Conservation (phyloP, 257 asterid species). For the Salvia rosmarinus region DNA sequence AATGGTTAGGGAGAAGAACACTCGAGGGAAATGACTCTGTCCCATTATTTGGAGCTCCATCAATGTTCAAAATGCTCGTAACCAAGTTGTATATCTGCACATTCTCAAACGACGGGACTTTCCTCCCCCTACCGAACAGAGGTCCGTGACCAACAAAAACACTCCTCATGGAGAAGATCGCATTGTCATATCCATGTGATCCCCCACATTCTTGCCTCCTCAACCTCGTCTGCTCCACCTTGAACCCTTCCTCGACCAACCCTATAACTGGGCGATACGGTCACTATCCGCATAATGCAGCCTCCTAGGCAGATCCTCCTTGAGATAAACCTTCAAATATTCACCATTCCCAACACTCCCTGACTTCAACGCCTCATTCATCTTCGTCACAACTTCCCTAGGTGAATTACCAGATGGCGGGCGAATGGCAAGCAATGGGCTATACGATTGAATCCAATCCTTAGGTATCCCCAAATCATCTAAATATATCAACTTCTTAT, state of each 20-base stretch:
- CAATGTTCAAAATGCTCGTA: slow-evolving; percentile 51
- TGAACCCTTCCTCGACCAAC: slow-evolving; percentile 61
- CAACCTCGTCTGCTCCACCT: slow-evolving; percentile 55
- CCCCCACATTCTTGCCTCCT: slow-evolving; percentile 71
- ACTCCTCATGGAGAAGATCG: slow-evolving; percentile 73
- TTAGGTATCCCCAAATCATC: slow-evolving; percentile 67
- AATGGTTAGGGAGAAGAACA: slow-evolving; percentile 61
- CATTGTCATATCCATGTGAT: slow-evolving; percentile 79
- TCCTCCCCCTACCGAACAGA: slow-evolving; percentile 56
- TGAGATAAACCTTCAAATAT: slow-evolving; percentile 56
- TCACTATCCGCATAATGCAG: slow-evolving; percentile 60
- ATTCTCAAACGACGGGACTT: slow-evolving; percentile 73
- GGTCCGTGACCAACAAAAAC: slow-evolving; percentile 80
- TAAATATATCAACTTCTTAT: slow-evolving; percentile 58
- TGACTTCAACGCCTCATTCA: slow-evolving; percentile 68
- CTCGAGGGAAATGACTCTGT: slow-evolving; percentile 50
- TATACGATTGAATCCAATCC: slow-evolving; percentile 66
- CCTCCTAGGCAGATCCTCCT: slow-evolving; percentile 69
- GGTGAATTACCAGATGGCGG: slow-evolving; percentile 46
- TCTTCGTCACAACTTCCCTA: slow-evolving; percentile 55
- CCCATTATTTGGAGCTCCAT: slow-evolving; percentile 75
- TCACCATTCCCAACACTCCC: slow-evolving; percentile 60
- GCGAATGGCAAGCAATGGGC: slow-evolving; percentile 61
- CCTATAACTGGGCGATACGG: slow-evolving; percentile 73
- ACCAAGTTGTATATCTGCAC: slow-evolving; percentile 72